Percentiles rank a stretch among this genome's conserved stretches.
Conservation (phyloP, 345 rosid genomes). For the Populus euphratica region DNA sequence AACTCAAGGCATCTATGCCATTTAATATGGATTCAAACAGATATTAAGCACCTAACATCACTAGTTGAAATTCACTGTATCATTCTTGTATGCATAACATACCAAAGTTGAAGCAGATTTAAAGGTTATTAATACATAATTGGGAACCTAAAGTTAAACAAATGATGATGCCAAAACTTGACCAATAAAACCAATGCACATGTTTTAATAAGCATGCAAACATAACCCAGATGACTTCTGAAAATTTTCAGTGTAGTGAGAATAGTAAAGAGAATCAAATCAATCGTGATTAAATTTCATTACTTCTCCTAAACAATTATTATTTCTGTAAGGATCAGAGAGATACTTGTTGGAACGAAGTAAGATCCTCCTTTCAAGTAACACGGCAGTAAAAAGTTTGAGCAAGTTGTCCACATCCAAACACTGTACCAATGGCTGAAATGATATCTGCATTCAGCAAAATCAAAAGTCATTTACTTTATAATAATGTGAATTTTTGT, state of each 20-base stretch:
- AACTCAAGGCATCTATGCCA: neutral
- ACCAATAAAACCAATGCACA: neutral
- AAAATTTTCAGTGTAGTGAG: neutral
- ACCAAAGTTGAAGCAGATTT: neutral
- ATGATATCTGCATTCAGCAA: constrained; percentile 69
- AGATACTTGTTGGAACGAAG: constrained; percentile 91
- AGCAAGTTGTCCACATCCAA: constrained; percentile 93
- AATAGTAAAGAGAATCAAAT: constrained; percentile 5
- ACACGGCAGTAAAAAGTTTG: constrained; percentile 79
- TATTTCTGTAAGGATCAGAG: constrained; percentile 3
- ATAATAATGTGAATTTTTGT: neutral
- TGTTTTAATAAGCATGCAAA: neutral
- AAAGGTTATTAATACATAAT: neutral
- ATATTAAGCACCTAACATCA: neutral
- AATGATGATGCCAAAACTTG: neutral
- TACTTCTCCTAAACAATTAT: neutral
- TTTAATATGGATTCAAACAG: neutral
- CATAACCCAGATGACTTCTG: neutral
- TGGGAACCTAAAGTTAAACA: neutral
- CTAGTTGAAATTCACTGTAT: neutral
- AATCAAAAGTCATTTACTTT: neutral
- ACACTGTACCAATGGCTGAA: constrained; percentile 93
- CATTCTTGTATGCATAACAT: neutral
- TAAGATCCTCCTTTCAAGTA: constrained; percentile 89
- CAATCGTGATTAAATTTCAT: neutral